A percentile compares a stretch with the other conserved stretches of the same genome.
phyloP scores from a whole-genome alignment of 2,329 filamentous ascomycete species.

The Aspergillus versicolor region DNA sequence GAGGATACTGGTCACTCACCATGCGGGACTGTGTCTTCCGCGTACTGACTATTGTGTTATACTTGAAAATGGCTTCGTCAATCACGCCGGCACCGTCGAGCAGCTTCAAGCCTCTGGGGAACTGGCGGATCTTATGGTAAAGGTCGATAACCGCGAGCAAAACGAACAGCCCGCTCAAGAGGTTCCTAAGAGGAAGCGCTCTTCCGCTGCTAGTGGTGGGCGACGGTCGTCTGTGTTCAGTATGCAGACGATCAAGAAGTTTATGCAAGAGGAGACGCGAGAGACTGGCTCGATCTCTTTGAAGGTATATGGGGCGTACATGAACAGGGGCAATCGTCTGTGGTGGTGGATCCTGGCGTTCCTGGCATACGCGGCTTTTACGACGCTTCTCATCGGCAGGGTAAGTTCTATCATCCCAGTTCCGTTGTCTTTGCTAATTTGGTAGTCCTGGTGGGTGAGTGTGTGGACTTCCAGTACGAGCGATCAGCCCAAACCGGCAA shows the following conservation, averaged over 20 bases:
- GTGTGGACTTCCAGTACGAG: slow-evolving; percentile 41
- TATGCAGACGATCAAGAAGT: slow-evolving; percentile 58
- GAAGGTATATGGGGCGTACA: slow-evolving; percentile 66
- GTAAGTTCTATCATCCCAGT: slow-evolving; percentile 30
- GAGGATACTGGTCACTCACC: slow-evolving; percentile 76
- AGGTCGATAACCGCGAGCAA: slow-evolving; percentile 33
- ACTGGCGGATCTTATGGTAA: slow-evolving; percentile 45
- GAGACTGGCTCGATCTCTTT: slow-evolving; percentile 69
- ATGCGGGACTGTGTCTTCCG: slow-evolving; percentile 69
- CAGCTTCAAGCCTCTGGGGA: slow-evolving; percentile 51
- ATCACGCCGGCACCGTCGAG: slow-evolving; percentile 63
- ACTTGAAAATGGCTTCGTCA: slow-evolving; percentile 66
- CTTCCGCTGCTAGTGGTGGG: slow-evolving; percentile 11
- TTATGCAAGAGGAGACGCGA: slow-evolving; percentile 72
- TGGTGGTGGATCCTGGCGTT: slow-evolving; percentile 59
- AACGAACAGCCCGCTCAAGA: slow-evolving; percentile 14
- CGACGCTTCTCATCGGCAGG: slow-evolving; percentile 54
- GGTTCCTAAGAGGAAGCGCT: slow-evolving; percentile 12
- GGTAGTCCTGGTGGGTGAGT: slow-evolving; percentile 49
- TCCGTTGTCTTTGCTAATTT: not conserved
- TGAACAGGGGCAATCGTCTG: slow-evolving; percentile 64
- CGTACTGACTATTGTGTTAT: slow-evolving; percentile 73
- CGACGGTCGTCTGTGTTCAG: slow-evolving; percentile 17
- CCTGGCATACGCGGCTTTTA: slow-evolving; percentile 55
- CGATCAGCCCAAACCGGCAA: slow-evolving; percentile 20